These are phyloP conservation scores for Epichloe sp. DNA, from an alignment of 2,329 filamentous ascomycete species.

Conservation along the genomic window DNA sequence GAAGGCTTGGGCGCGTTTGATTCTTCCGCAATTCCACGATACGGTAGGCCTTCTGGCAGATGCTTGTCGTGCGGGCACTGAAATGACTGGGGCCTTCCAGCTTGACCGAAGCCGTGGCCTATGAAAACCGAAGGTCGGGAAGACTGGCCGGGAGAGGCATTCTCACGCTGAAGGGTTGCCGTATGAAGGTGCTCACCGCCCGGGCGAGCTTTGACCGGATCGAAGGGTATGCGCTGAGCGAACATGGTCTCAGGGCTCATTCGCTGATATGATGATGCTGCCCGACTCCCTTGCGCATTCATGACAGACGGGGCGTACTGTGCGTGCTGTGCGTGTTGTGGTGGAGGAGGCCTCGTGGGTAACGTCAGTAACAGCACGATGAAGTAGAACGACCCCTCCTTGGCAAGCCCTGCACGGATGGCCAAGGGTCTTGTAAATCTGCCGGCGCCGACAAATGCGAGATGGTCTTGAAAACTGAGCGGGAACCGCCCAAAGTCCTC, in stretches of 20 bases:
- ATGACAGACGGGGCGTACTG: slow-evolving; percentile 35
- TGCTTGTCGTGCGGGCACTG: neutral
- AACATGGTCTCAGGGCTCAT: slow-evolving; percentile 19
- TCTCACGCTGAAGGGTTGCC: neutral
- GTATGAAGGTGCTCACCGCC: slow-evolving; percentile 16
- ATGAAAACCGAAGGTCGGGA: neutral
- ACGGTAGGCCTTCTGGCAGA: neutral
- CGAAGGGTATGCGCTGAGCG: slow-evolving; percentile 35
- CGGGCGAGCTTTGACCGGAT: slow-evolving; percentile 27
- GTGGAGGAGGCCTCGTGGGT: slow-evolving; percentile 15
- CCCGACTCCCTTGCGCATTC: slow-evolving; percentile 28
- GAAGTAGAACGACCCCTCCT: slow-evolving; percentile 49
- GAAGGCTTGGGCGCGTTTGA: neutral
- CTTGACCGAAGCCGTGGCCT: neutral
- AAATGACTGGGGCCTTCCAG: neutral
- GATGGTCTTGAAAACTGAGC: slow-evolving; percentile 39
- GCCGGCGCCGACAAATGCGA: slow-evolving; percentile 39
- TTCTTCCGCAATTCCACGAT: neutral
- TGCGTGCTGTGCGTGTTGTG: slow-evolving; percentile 34
- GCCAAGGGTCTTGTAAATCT: slow-evolving; percentile 37
- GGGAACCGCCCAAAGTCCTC: slow-evolving; percentile 40
- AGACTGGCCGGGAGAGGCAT: neutral
- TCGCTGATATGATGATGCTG: slow-evolving; percentile 26
- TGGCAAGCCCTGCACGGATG: slow-evolving; percentile 43
- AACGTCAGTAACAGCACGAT: slow-evolving; percentile 37